These are phyloP conservation scores for Ligustrum vulgare DNA, from an alignment of 257 asterid species.

Conservation along the genomic window DNA sequence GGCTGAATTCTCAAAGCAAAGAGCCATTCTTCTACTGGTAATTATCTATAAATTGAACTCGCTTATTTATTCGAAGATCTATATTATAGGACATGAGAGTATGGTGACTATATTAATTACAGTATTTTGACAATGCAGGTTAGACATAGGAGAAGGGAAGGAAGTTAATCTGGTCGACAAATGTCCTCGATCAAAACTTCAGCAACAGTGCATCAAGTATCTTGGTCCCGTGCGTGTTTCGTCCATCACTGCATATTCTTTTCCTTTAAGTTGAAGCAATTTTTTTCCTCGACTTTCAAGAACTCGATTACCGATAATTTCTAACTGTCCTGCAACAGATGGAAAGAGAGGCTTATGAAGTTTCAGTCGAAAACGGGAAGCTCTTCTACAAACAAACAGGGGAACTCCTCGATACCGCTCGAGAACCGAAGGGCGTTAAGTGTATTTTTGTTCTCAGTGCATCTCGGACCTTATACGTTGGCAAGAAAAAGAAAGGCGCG, in stretches of 20 bases:
- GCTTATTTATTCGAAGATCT: neutral
- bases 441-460: constrained; percentile 69
- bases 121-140: constrained; percentile 35
- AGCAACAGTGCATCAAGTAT: constrained; percentile 68
- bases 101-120: constrained; percentile 3
- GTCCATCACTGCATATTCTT: neutral
- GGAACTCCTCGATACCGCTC: constrained; percentile 42
- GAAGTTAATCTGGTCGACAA: constrained; percentile 53
- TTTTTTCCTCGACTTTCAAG: neutral
- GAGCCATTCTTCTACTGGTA: constrained; percentile 64
- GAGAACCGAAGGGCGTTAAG: constrained; percentile 41
- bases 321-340: constrained; percentile 32
- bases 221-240: constrained; percentile 56
- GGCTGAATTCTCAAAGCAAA: constrained; percentile 64
- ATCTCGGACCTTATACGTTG: constrained; percentile 45
- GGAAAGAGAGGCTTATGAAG: constrained; percentile 62
- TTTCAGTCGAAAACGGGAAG: constrained; percentile 46
- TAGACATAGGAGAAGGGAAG: constrained; percentile 71
- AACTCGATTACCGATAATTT: neutral
- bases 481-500: constrained; percentile 58
- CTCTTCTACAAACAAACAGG: constrained; percentile 53
- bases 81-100: neutral
- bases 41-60: constrained; percentile 5
- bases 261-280: neutral
- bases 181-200: constrained; percentile 70